phyloP scores from a whole-genome alignment of 2,329 filamentous ascomycete species.

The Xylariaceae sp. region DNA sequence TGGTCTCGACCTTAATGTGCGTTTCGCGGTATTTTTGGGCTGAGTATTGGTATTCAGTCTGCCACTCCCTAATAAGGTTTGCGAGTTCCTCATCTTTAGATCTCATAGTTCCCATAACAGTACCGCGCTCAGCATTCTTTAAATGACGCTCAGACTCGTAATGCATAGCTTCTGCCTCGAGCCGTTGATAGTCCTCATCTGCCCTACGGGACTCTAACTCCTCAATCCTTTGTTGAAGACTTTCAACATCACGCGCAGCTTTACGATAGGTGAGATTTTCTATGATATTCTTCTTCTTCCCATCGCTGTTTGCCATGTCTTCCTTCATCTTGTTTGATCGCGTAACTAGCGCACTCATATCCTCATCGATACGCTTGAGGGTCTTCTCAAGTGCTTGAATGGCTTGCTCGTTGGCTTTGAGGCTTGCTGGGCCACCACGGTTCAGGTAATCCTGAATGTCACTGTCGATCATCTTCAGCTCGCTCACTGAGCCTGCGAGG shows the following conservation, averaged over 20 bases:
- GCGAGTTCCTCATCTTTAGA: conserved; percentile 82
- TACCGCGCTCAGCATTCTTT: conserved; percentile 74
- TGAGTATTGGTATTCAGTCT: conserved; percentile 86
- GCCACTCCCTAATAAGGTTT: conserved; percentile 77
- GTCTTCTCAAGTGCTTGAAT: conserved; percentile 71
- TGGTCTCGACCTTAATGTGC: conserved; percentile 89
- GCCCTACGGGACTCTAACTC: conserved; percentile 81
- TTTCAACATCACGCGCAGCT: conserved; percentile 70
- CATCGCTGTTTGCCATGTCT: conserved; percentile 78
- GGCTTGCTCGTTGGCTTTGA: conserved; percentile 72
- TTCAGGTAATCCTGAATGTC: conserved; percentile 83
- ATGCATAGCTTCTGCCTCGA: conserved; percentile 70
- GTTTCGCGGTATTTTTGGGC: conserved; percentile 81
- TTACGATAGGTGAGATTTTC: conserved; percentile 90
- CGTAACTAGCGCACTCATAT: conserved; percentile 69
- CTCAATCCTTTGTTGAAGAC: conserved; percentile 71
- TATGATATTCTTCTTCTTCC: conserved; percentile 82
- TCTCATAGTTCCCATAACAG: conserved; percentile 78
- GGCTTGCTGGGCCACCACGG: conserved; percentile 73
- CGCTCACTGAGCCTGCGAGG: conserved; percentile 75
- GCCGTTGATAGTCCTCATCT: conserved; percentile 78
- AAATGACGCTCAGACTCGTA: conserved; percentile 72
- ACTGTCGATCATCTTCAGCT: conserved; percentile 75
- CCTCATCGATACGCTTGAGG: conserved; percentile 68
- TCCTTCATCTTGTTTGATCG: conserved; percentile 79